Evolutionary conservation across 164 flowering plant species (phyloP), one percentile per base, ranked within the genome.

Genomic region (Platanus orientalis): DNA sequence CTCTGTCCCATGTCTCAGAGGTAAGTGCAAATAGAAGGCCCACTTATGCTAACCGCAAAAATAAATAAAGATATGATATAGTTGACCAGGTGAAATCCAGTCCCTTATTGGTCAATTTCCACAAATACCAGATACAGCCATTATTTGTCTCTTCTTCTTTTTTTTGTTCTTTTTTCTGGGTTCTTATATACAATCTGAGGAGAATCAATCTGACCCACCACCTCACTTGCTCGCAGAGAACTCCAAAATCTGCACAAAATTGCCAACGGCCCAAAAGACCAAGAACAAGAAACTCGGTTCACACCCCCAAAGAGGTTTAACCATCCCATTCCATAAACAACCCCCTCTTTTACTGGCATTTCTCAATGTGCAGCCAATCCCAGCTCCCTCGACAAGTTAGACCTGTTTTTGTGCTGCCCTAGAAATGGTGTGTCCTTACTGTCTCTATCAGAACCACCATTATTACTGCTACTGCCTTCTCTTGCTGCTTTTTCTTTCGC

Each of bases 401-500:
- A 70, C 62, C 70, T 63, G 63, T 21, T 63, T 64, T 54, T 61
- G 44, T 54, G 62, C 68, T 45, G 63, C 53, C 61, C 61, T 7
- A 58, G n/a, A 56, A 34, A 21, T 53, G 68, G 55, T 20, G 10
- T 44, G 16, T 57, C 69, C 59, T 57, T 40, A 12, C n/a, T n/a
- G n/a, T 62, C 71, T 60, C 63, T 54, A 1, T 52, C 48, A 26
- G 23, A 44, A 51, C 54, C 42, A 20, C 53, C 47, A 32, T 13
- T 39, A 28, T 30, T 64, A 48, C 72, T 74, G 71, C 54, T 63
- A 48, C 63, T 63, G 7, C 56, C 67, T 19, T 67, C 81, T 58
- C 63, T 63, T 1, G 58, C 30, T 1, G 57, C 61, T 62, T 63
- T 86, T 65, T 73, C 87, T 73, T 79, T 93, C 14, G 87, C 84